phyloP scores from a whole-genome alignment of 108 stramenopile species.

The Epithemia pelagica region DNA sequence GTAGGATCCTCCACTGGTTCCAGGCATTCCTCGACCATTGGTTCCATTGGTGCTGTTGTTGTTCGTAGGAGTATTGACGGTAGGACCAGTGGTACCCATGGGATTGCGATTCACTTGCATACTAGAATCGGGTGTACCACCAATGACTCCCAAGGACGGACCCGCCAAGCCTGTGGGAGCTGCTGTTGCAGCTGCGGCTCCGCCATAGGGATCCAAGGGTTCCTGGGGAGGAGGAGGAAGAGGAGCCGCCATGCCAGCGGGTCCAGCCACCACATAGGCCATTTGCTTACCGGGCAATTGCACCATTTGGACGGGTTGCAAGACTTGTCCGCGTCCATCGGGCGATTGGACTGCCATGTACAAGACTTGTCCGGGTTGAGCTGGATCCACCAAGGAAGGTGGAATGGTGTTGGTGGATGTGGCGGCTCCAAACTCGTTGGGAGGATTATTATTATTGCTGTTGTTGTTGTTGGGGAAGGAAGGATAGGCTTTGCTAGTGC shows the following conservation, averaged over 20 bases:
- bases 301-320: slow-evolving; percentile 67
- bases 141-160: slow-evolving; percentile 16
- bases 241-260: not conserved
- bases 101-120: not conserved
- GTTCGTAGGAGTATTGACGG: not conserved
- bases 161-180: too few relatives aligned
- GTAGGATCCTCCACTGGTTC: not conserved
- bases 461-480: slow-evolving; percentile 21
- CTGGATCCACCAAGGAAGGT: not conserved
- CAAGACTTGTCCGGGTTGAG: slow-evolving; percentile 57
- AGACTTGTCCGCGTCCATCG: slow-evolving; percentile 77
- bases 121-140: not conserved
- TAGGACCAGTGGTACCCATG: not conserved
- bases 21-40: slow-evolving; percentile 1
- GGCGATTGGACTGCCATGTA: slow-evolving; percentile 89
- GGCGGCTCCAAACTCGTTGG: slow-evolving; percentile 6
- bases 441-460: slow-evolving; percentile 27
- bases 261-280: slow-evolving; percentile 33
- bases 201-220: not conserved
- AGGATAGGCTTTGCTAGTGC: slow-evolving; percentile 7
- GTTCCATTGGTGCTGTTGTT: not conserved
- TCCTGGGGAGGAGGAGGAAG: not conserved
- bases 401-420: not conserved
- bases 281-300: slow-evolving; percentile 46
- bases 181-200: not conserved